A percentile compares a stretch with the other conserved stretches of the same genome.
These are phyloP conservation scores for Fusarium hainanense DNA, from an alignment of 2,329 filamentous ascomycete genomes.

Conservation along the genomic window DNA sequence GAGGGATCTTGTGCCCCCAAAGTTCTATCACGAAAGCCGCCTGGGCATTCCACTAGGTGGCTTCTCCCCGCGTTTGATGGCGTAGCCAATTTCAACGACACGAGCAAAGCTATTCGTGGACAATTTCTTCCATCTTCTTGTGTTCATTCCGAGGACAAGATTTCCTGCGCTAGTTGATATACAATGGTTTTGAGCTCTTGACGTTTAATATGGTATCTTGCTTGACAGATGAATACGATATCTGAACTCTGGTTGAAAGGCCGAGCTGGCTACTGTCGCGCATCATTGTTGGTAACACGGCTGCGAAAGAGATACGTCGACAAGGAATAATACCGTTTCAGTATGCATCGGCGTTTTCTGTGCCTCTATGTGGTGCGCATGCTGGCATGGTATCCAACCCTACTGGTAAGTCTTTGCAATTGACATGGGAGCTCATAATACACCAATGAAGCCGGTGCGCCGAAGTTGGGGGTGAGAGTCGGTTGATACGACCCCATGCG, in stretches of 20 bases:
- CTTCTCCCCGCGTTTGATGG: constrained; percentile 6
- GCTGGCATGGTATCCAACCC: not conserved
- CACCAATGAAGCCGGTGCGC: constrained; percentile 37
- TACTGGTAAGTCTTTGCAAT: constrained; percentile 13
- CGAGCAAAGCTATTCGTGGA: constrained; percentile 39
- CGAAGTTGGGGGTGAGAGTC: constrained; percentile 34
- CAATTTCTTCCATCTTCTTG: constrained; percentile 26
- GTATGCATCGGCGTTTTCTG: constrained; percentile 19
- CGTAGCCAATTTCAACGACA: constrained; percentile 11
- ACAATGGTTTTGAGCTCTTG: not conserved
- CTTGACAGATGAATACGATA: not conserved
- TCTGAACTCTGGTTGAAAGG: not conserved
- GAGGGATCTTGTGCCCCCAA: constrained; percentile 33
- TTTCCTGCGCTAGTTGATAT: constrained; percentile 7
- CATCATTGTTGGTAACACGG: not conserved
- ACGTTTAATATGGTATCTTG: not conserved
- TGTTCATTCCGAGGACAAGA: constrained; percentile 4
- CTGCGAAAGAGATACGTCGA: constrained; percentile 1
- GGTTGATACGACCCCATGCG: constrained; percentile 39
- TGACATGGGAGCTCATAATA: constrained; percentile 36
- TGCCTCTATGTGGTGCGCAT: constrained; percentile 21
- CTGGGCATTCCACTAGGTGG: constrained; percentile 19
- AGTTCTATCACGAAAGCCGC: constrained; percentile 7
- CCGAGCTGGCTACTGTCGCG: not conserved
- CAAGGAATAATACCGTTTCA: constrained; percentile 20